Base-by-base conservation (phyloP, 2,329 filamentous ascomycete species). In the Macrophomina pseudophaseolina region DNA sequence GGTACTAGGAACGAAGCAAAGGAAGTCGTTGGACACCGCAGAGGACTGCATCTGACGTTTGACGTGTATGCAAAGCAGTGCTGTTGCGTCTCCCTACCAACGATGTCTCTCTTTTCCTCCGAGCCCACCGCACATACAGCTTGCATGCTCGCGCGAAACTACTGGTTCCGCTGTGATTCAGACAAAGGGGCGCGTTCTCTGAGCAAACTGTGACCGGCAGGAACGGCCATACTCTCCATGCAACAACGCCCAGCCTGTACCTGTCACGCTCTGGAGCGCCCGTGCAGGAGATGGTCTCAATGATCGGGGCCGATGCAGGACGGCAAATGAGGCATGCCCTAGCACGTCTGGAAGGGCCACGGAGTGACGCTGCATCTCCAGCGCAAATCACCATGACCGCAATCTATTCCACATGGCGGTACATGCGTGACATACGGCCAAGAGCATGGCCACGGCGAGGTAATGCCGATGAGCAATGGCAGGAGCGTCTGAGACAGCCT, bases 381-480 rank as follows among this genome's bases (percentile, higher is more conserved):
- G 32, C 23, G 23, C 30, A 8, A 46, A 33, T 32, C 42, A 30
- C 18, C 4, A 48, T 14, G 42, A 14, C 42, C n/a, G 44, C 58
- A 49, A 62, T 62, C 30, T 49, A 62, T 49, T 49, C 33, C 58
- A 62, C 58, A 62, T 62, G 58, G 58, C 58, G 42, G 49, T 51
- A 62, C 44, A 48, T 62, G 58, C 58, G 32, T 49, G 58, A 49
- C 58, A 49, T 35, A 48, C n/a, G 44, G 52, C 18, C 32, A 38
- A 33, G 16, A 23, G 58, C 42, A 49, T 28, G 11, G 58, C 30
- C 58, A 49, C 58, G 46, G 38, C 46, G 23, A 28, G 9, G 58
- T 35, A 48, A 44, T 44, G 56, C 56, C 35, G 56, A 48, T 38
- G 23, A 42, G 23, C 38, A 44, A 51, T 32, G 9, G 53, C 35